Evolutionary conservation across 495 filamentous ascomycete species (phyloP).

Genomic region (Lasiosphaeria miniovina): DNA sequence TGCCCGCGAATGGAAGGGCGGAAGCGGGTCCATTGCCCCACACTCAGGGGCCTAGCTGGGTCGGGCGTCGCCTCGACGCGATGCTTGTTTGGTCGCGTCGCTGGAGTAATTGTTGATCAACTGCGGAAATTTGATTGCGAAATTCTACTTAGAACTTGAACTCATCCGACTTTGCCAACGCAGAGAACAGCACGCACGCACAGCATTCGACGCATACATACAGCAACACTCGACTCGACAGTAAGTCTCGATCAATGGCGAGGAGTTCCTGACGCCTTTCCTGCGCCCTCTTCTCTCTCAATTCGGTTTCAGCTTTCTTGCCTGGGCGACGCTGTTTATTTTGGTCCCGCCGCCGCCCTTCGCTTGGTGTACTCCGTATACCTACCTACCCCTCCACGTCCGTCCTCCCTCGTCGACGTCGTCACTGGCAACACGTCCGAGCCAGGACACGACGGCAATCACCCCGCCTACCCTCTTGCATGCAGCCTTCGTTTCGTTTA

Average conservation of each 20-base stretch:
- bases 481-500: background rate
- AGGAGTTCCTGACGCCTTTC: constrained; percentile 9
- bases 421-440: background rate
- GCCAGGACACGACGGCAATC: background rate
- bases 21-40: constrained; percentile 8
- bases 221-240: constrained; percentile 4
- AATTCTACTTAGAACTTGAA: constrained; percentile 7
- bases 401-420: constrained; percentile 18
- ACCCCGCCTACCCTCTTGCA: background rate
- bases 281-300: constrained; percentile 7
- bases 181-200: background rate
- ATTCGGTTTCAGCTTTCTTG: background rate
- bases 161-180: background rate
- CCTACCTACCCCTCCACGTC: too few relatives aligned
- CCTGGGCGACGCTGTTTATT: constrained; percentile 2
- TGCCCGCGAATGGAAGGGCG: background rate
- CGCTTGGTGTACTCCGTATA: background rate
- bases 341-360: constrained; percentile 7
- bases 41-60: constrained; percentile 10
- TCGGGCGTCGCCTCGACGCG: constrained; percentile 16
- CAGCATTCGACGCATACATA: background rate
- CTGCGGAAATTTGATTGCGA: constrained; percentile 26
- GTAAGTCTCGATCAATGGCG: constrained; percentile 19
- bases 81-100: constrained; percentile 24
- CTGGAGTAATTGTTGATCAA: constrained; percentile 26